Base-by-base conservation (phyloP, 2,329 filamentous ascomycete species). In the Incumbomyces lentus region DNA sequence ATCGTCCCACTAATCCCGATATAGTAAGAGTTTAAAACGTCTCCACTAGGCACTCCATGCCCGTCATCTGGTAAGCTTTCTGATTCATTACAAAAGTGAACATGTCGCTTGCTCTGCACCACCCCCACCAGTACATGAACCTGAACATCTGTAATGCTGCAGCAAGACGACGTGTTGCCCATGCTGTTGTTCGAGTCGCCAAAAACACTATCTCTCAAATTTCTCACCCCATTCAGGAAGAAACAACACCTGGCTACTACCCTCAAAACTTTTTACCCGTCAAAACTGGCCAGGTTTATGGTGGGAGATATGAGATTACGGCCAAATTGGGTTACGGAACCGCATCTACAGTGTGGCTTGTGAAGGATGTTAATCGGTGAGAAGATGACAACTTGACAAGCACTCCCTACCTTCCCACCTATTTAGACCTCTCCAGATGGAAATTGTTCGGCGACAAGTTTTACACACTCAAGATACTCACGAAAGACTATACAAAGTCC, bases 271-370 rank as follows among this genome's bases (percentile, higher is more conserved):
- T 64, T 43, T 68, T 68, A 49, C 62, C 66, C 1, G 62, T 62
- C n/a, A 58, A 53, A 0, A 51, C 66, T 0, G 65, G 67, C 2
- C 58, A 71, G 10, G 49, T 66, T 1, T 60, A 69, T 2, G 52
- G 58, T 1, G 46, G 56, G 10, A 49, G 55, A 3, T 72, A 61
- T 41, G 61, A 71, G 53, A 46, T 60, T 0, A 45, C 69, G 0
- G 56, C 61, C 1, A 71, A 71, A 47, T 53, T 71, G 4, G 68
- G 68, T 10, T 70, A 54, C 52, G 67, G 68, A n/a, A 53, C 54
- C 8, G 61, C 56, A 4, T 71, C 65, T 5, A 72, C 67, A 0
- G 64, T 68, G n/a, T 71, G 67, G 67, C 59, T 72, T 12, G 66
- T 65, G 2, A 59, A 59, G 26, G 62, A 69, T 35, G 13, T 35